Percentiles rank a stretch among this genome's conserved stretches.
Evolutionary conservation across 164 flowering plant genomes (phyloP).

Genomic region (Sextonia rubra): DNA sequence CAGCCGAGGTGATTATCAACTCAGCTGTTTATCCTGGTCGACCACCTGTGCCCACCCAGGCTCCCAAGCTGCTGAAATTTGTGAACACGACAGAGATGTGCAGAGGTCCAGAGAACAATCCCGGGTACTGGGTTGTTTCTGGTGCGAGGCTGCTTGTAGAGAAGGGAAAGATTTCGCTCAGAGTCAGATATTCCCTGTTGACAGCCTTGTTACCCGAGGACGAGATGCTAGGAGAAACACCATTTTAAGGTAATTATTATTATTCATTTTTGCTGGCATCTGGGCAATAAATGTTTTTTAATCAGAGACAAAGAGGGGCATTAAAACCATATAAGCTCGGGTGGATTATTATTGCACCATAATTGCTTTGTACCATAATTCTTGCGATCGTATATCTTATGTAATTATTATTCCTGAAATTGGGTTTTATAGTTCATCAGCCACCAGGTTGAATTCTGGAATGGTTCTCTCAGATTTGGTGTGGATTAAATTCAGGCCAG

Average conservation of each 20-base stretch:
- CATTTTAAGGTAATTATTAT: neutral
- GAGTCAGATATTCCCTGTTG: slow-evolving; percentile 77
- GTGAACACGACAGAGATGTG: slow-evolving; percentile 92
- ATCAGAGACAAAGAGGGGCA: too few species aligned
- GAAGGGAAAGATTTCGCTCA: slow-evolving; percentile 72
- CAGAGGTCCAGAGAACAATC: slow-evolving; percentile 84
- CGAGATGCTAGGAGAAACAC: neutral
- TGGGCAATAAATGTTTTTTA: neutral
- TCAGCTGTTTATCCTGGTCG: slow-evolving; percentile 97
- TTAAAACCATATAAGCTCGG: neutral
- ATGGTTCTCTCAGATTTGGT: neutral
- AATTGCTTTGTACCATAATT: neutral
- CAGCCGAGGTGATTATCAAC: slow-evolving; percentile 81
- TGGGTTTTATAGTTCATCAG: neutral
- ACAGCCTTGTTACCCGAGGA: slow-evolving; percentile 55
- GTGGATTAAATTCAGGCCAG: too few species aligned
- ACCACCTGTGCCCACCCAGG: slow-evolving; percentile 79
- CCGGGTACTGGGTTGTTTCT: slow-evolving; percentile 98
- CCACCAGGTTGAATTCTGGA: neutral
- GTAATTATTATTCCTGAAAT: neutral
- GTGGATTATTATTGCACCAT: neutral
- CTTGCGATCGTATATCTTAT: neutral
- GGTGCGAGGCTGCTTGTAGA: slow-evolving; percentile 87
- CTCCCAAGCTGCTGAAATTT: slow-evolving; percentile 66
- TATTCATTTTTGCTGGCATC: neutral